These are phyloP conservation scores for Boletus edulis DNA, from an alignment of 768 basidiomycete genomes.

Conservation along the genomic window DNA sequence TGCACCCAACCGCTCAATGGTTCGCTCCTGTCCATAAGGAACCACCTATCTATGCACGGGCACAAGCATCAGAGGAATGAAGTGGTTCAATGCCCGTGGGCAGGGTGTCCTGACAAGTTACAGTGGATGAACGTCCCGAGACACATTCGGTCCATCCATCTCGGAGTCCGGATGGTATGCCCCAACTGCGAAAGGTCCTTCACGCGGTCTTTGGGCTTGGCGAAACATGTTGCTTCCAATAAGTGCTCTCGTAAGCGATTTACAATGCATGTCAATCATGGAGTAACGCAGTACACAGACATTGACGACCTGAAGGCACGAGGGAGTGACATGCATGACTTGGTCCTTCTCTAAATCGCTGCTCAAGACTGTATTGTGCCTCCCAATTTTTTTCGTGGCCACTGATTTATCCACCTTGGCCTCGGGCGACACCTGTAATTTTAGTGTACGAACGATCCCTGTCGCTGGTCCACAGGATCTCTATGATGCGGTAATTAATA, in stretches of 20 bases:
- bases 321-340: not conserved
- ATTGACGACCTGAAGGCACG: not conserved
- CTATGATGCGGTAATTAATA: too few species aligned
- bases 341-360: not conserved
- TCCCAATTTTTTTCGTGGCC: not conserved
- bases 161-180: conserved; percentile 5
- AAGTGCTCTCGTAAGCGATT: not conserved
- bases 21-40: not conserved
- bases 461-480: too few species aligned
- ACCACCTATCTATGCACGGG: conserved; percentile 4
- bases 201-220: conserved; percentile 8
- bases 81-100: conserved; percentile 4
- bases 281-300: not conserved
- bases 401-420: too few species aligned
- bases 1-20: conserved; percentile 3
- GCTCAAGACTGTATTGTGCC: not conserved
- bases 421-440: too few species aligned
- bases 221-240: conserved; percentile 10
- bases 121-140: conserved; percentile 11
- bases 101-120: conserved; percentile 1
- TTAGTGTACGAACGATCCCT: too few species aligned
- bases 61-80: conserved; percentile 3
- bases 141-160: conserved; percentile 9
- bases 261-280: not conserved
- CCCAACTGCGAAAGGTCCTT: conserved; percentile 10